Evolutionary conservation across 176 grass and related monocot genomes (phyloP).

Genomic region (Pontederia crassipes): DNA sequence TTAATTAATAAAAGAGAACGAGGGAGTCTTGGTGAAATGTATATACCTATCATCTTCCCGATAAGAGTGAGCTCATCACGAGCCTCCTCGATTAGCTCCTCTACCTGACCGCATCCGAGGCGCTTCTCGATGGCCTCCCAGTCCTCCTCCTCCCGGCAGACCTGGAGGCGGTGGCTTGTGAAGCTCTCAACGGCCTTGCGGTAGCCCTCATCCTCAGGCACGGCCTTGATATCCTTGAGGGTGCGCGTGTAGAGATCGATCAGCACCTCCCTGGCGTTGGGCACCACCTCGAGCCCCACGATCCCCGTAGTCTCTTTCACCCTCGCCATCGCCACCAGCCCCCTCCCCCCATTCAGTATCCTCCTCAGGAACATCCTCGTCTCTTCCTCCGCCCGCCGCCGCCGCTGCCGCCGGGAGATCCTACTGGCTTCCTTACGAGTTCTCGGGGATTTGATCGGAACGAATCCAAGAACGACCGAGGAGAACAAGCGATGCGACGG

Average conservation of each 20-base stretch:
- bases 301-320: constrained; percentile 1
- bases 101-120: constrained; percentile 12
- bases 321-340: neutral
- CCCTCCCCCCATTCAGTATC: too few species aligned
- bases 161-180: constrained; percentile 70
- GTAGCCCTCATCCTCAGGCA: constrained; percentile 19
- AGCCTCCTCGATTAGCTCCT: constrained; percentile 58
- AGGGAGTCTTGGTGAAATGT: too few species aligned
- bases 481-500: too few species aligned
- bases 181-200: constrained; percentile 32
- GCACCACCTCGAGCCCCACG: constrained; percentile 6
- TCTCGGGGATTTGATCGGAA: constrained; percentile 18
- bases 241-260: constrained; percentile 67
- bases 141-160: constrained; percentile 7
- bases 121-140: constrained; percentile 46
- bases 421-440: too few species aligned
- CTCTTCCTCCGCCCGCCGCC: neutral
- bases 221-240: constrained; percentile 70
- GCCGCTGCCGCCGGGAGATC: too few species aligned
- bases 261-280: constrained; percentile 67
- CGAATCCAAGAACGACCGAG: too few species aligned
- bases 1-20: too few species aligned
- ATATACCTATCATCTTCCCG: constrained; percentile 56
- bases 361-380: too few species aligned
- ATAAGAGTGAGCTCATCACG: constrained; percentile 90